Base-by-base conservation (phyloP, 225 moss, liverwort and hornwort genomes). In the Sphagnum contortum region DNA sequence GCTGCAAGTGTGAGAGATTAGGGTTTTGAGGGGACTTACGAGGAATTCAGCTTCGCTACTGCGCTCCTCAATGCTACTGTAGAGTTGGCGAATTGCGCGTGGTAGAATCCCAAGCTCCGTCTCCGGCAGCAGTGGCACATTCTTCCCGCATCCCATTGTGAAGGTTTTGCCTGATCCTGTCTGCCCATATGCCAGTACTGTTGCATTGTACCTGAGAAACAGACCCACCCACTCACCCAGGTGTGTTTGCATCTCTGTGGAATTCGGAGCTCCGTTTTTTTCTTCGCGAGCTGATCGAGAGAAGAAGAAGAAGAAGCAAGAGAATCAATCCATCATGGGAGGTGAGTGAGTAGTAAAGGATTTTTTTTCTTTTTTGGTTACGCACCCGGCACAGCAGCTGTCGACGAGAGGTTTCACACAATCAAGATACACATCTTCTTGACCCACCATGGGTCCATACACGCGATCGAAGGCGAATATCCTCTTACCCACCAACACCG, bases 91-190 rank as follows among this genome's bases (percentile, higher is more conserved):
- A 64, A 94, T 94, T 47, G 93, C 90, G 45, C 93, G 84, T 50
- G 93, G 93, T 49, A 94, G 78, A 64, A 94, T 87, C 57, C 93
- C 93, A 73, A 94, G 86, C 76, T 94, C 93, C 29, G 29, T 29
- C 82, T 94, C 88, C 47, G 87, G 88, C 72, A 84, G 76, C 45
- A 88, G 74, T 44, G 90, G 87, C 57, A 81, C 81, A 64, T 90
- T 88, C 48, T 92, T 92, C 8, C 90, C 88, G 67, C 88, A 94
- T 53, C 93, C 93, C 93, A 94, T 94, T 12, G 93, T 94, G 61
- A 84, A 88, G 54, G 93, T 94, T 65, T 94, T 94, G 6, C 93
- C 93, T 8, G 93, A 94, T 70, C 93, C 93, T 68, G 87, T 92
- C 13, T 92, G 87, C 53, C 89, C 87, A 64, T 92, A 92, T 63